A percentile compares a stretch with the other conserved stretches of the same genome.
phyloP scores from a whole-genome alignment of 164 flowering plant species.

The Saururus chinensis region DNA sequence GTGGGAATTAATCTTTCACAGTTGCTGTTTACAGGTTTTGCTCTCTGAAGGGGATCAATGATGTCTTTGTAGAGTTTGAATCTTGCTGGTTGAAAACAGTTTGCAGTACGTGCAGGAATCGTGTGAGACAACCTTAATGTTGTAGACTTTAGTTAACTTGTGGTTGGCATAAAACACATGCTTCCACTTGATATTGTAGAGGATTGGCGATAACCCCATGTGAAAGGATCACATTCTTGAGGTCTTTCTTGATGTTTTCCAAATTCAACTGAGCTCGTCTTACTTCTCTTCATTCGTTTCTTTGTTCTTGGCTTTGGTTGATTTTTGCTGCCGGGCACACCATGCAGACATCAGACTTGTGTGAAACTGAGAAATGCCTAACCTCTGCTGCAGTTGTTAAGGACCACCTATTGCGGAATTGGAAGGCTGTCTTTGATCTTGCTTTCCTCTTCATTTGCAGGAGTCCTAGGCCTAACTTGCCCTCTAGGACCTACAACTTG shows the following conservation, averaged over 20 bases:
- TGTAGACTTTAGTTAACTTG: too few species aligned
- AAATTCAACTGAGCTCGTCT: slow-evolving; percentile 1
- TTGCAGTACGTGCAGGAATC: too few species aligned
- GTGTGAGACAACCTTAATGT: too few species aligned
- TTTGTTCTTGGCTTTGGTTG: slow-evolving; percentile 23
- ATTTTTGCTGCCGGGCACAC: slow-evolving; percentile 25
- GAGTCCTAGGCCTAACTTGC: slow-evolving; percentile 9
- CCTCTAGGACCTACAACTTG: slow-evolving; percentile 11
- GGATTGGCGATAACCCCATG: slow-evolving; percentile 3
- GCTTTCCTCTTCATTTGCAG: slow-evolving; percentile 19
- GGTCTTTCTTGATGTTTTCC: slow-evolving; percentile 1
- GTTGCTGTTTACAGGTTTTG: slow-evolving; percentile 31
- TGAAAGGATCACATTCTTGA: too few species aligned
- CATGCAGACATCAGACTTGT: slow-evolving; percentile 15
- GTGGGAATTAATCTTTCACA: slow-evolving; percentile 9
- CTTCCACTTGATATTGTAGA: too few species aligned
- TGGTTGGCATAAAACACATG: neutral
- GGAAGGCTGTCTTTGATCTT: slow-evolving; percentile 33
- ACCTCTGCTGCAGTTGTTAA: slow-evolving; percentile 5
- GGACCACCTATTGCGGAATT: slow-evolving; percentile 21
- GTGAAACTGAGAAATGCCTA: slow-evolving; percentile 8
- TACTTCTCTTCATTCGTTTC: slow-evolving; percentile 25
- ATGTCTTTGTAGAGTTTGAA: too few species aligned
- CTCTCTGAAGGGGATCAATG: slow-evolving; percentile 9
- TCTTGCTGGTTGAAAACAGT: too few species aligned